A percentile compares a stretch with the other conserved stretches of the same genome.
phyloP scores from a whole-genome alignment of 352 stramenopile species.

The Phytophthora pisi region DNA sequence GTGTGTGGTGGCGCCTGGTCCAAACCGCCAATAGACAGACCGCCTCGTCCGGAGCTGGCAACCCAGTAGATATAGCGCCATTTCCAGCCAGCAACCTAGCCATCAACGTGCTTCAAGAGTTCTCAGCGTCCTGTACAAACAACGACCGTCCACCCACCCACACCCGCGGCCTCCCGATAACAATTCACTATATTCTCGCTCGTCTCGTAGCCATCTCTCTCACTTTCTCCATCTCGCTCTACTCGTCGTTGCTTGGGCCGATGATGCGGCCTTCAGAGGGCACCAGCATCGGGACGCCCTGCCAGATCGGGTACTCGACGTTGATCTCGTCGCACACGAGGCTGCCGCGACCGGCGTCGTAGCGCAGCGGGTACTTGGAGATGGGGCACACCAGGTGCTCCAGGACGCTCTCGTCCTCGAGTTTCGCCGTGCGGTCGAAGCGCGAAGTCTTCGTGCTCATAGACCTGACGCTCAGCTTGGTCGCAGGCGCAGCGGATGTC shows the following conservation, averaged over 20 bases:
- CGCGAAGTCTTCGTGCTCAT: conserved; percentile 16
- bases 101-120: neutral
- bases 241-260: conserved; percentile 38
- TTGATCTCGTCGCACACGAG: conserved; percentile 85
- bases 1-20: neutral
- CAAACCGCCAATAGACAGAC: conserved; percentile 20
- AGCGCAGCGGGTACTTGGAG: conserved; percentile 84
- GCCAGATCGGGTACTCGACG: conserved; percentile 85
- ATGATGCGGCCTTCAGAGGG: conserved; percentile 76
- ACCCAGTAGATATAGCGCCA: conserved; percentile 23
- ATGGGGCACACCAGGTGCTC: conserved; percentile 86
- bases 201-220: neutral
- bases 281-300: conserved; percentile 75
- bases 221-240: conserved; percentile 1
- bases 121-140: conserved; percentile 2
- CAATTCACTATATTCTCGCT: conserved; percentile 20
- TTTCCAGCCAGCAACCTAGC: conserved; percentile 7
- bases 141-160: neutral
- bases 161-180: neutral
- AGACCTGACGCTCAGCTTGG: neutral
- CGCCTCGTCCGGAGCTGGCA: conserved; percentile 7
- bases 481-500: conserved; percentile 1
- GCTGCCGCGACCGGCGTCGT: conserved; percentile 58
- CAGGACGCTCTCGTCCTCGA: conserved; percentile 73
- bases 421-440: conserved; percentile 30